Evolutionary conservation across 768 basidiomycete species (phyloP), one percentile per base, ranked within the genome.

Genomic region (Rhodotorula taiwanensis): DNA sequence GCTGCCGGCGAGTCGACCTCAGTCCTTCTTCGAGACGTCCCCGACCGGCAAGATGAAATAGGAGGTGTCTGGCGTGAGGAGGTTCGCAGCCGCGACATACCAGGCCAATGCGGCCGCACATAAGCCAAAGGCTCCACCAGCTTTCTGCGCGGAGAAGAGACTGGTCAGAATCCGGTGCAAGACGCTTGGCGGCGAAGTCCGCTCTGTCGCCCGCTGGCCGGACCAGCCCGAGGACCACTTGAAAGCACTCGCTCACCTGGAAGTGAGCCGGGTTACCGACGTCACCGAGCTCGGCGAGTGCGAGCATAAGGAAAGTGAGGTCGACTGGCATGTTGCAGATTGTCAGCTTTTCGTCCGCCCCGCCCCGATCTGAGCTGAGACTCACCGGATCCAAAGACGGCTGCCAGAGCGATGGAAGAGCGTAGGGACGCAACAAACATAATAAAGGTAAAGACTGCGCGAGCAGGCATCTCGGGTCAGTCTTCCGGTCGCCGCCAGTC

Each of bases 351-450:
- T 5, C 4, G n/a, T n/a, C n/a, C n/a, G n/a, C n/a, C n/a, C n/a
- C n/a, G n/a, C n/a, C n/a, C n/a, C n/a, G n/a, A n/a, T 14, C 9
- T 23, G 44, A 18, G n/a, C n/a, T 13, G 58, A 56, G 63, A 52
- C 72, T 72, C 15, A 79, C 36, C 72, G 75, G 76, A 77, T 72
- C 75, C 74, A 76, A 79, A 78, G 56, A 79, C 65, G 33, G 70
- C 69, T n/a, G 69, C 58, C 16, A 79, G 72, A 13, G 76, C 77
- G 57, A 77, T 63, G 5, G 78, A 79, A 20, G 77, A 77, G 33
- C 73, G 62, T 23, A 76, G 65, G 34, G 70, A 71, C 20, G 76
- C 77, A 53, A 77, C 62, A 48, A 66, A 50, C 66, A 68, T 68
- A 55, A 69, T 64, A 60, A 69, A 64, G 39, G 67, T 64, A 57